Percentiles rank a stretch among this genome's conserved stretches.
Conservation (phyloP, 108 stramenopile species). For the Epithemia pelagica region DNA sequence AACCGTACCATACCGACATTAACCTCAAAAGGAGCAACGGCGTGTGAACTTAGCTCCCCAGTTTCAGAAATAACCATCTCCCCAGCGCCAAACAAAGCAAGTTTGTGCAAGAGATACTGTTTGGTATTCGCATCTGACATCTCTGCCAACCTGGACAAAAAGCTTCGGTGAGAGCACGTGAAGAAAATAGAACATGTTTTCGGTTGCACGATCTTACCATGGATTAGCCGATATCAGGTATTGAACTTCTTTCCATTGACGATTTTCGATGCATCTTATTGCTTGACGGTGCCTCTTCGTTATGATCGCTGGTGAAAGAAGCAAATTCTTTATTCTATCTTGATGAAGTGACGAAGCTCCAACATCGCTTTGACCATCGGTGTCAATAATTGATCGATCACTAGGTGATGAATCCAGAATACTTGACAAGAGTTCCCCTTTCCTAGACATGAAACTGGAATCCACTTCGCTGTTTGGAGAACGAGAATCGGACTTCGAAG, state of each 20-base stretch:
- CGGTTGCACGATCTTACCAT: conserved; percentile 23
- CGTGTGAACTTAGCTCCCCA: conserved; percentile 4
- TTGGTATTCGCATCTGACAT: conserved; percentile 80
- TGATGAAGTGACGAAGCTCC: conserved; percentile 17
- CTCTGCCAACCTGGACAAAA: conserved; percentile 63
- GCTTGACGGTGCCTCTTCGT: conserved; percentile 78
- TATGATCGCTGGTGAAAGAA: conserved; percentile 73
- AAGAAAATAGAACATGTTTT: too few relatives aligned
- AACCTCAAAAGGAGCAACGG: conserved; percentile 39
- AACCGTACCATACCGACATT: conserved; percentile 45
- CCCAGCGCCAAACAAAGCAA: conserved; percentile 63
- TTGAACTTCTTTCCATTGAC: conserved; percentile 70
- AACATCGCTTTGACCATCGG: conserved; percentile 45
- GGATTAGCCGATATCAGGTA: conserved; percentile 78
- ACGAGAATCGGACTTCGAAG: neutral
- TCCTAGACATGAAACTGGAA: neutral
- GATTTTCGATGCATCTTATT: conserved; percentile 57
- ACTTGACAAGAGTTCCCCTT: conserved; percentile 3
- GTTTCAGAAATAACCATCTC: conserved; percentile 5
- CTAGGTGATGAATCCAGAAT: neutral
- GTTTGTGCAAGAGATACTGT: conserved; percentile 71
- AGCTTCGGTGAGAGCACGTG: too few relatives aligned
- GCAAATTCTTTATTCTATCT: conserved; percentile 32
- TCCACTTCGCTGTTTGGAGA: neutral
- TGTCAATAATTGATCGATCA: conserved; percentile 61